phyloP scores from a whole-genome alignment of 2,329 filamentous ascomycete species.

The Lasiodiplodia sp. region DNA sequence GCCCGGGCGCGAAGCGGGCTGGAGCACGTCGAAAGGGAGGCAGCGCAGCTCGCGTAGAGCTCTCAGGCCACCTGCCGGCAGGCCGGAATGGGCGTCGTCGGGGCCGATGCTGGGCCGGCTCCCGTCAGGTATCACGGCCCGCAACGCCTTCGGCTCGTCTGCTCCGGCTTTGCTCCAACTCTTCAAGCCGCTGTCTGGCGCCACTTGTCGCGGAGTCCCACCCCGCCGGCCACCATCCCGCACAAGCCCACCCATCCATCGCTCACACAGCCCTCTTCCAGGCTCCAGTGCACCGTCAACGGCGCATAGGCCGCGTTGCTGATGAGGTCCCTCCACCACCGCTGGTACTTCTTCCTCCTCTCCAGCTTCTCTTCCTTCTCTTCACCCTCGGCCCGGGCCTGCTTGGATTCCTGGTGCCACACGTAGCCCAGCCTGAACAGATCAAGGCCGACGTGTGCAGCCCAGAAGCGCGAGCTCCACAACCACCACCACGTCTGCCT shows the following conservation, averaged over 20 bases:
- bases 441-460: constrained; percentile 78
- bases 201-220: constrained; percentile 56
- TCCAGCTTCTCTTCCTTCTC: constrained; percentile 46
- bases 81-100: background rate
- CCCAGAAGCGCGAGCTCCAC: constrained; percentile 83
- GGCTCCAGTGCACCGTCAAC: constrained; percentile 83
- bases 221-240: constrained; percentile 59
- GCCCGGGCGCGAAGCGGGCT: constrained; percentile 5
- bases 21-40: constrained; percentile 3
- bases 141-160: constrained; percentile 23
- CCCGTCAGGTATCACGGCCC: constrained; percentile 7
- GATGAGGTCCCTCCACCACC: constrained; percentile 71
- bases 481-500: constrained; percentile 68
- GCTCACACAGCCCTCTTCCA: constrained; percentile 69
- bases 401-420: constrained; percentile 45
- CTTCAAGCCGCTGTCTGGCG: constrained; percentile 42
- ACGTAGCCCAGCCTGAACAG: constrained; percentile 66
- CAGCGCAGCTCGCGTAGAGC: constrained; percentile 4
- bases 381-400: constrained; percentile 45
- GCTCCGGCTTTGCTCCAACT: constrained; percentile 4
- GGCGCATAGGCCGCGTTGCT: constrained; percentile 81
- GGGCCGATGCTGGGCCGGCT: constrained; percentile 2
- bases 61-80: constrained; percentile 14
- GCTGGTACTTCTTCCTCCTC: constrained; percentile 43
- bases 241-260: constrained; percentile 66